These are phyloP conservation scores for Erysimum cheiri DNA, from an alignment of 441 rosid species.

Conservation along the genomic window DNA sequence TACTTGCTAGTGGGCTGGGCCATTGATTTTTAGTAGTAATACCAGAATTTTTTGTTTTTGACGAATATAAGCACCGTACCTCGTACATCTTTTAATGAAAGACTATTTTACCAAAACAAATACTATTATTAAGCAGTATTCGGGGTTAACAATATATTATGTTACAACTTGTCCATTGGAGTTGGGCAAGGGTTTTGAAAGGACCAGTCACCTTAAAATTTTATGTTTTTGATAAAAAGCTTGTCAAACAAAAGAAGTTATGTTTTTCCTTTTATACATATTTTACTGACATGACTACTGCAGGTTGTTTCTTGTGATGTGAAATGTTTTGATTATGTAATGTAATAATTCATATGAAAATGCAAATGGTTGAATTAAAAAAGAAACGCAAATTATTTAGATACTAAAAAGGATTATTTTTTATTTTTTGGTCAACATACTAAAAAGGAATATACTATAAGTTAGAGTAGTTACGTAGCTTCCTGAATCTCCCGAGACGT, in stretches of 20 bases:
- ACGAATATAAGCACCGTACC: background rate
- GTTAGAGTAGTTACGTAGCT: background rate
- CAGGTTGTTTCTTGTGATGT: slow-evolving; percentile 8
- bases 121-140: background rate
- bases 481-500: background rate
- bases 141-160: background rate
- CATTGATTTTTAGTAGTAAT: background rate
- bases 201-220: background rate
- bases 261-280: background rate
- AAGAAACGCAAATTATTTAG: background rate
- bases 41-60: background rate
- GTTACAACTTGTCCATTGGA: background rate
- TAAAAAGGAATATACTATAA: too few species aligned
- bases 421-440: too few species aligned
- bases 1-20: slow-evolving; percentile 23
- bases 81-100: background rate
- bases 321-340: background rate
- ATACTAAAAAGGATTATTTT: background rate
- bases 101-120: background rate
- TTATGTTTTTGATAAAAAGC: background rate
- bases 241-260: background rate
- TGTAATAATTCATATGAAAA: background rate
- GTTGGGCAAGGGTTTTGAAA: background rate
- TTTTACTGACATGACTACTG: background rate
- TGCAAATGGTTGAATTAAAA: background rate